Evolutionary conservation across 2,329 filamentous ascomycete genomes (phyloP).

Genomic region (Colletotrichum shisoi): DNA sequence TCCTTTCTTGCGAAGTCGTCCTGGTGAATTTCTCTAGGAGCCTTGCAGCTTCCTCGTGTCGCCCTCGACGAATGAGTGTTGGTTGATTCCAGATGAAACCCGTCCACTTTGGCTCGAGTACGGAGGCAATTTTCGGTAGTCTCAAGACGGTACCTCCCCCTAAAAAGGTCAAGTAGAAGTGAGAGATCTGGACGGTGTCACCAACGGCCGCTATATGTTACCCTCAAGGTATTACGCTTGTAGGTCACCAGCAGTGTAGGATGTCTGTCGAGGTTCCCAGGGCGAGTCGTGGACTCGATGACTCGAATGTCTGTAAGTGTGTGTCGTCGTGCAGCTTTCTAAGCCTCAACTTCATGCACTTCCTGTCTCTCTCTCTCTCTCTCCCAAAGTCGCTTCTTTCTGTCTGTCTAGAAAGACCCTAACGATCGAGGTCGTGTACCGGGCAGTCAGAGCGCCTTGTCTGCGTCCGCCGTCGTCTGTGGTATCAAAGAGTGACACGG

Average conservation of each 20-base stretch:
- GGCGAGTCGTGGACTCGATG: slow-evolving; percentile 10
- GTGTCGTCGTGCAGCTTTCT: slow-evolving; percentile 24
- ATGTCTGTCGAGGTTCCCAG: slow-evolving; percentile 24
- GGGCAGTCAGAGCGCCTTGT: slow-evolving; percentile 29
- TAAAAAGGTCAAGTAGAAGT: slow-evolving; percentile 17
- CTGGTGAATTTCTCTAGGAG: slow-evolving; percentile 23
- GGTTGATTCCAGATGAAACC: slow-evolving; percentile 18
- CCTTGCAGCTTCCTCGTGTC: slow-evolving; percentile 10
- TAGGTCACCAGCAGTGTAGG: slow-evolving; percentile 23
- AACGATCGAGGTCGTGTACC: slow-evolving; percentile 30
- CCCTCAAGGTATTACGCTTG: slow-evolving; percentile 33
- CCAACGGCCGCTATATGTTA: slow-evolving; percentile 20
- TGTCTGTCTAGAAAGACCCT: slow-evolving; percentile 34
- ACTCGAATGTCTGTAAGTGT: background rate
- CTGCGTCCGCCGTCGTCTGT: slow-evolving; percentile 29
- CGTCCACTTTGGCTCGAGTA: slow-evolving; percentile 20
- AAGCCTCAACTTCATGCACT: slow-evolving; percentile 8
- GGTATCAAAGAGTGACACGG: slow-evolving; percentile 39
- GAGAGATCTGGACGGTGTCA: slow-evolving; percentile 2
- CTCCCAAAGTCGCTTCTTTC: slow-evolving; percentile 36
- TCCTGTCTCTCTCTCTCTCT: slow-evolving; percentile 17
- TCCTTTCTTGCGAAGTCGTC: slow-evolving; percentile 8
- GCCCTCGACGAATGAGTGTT: slow-evolving; percentile 17
- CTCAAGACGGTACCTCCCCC: slow-evolving; percentile 1
- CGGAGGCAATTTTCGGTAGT: slow-evolving; percentile 8